These are phyloP conservation scores for Parastagonospora nodorum DNA, from an alignment of 2,329 filamentous ascomycete species.

Conservation along the genomic window DNA sequence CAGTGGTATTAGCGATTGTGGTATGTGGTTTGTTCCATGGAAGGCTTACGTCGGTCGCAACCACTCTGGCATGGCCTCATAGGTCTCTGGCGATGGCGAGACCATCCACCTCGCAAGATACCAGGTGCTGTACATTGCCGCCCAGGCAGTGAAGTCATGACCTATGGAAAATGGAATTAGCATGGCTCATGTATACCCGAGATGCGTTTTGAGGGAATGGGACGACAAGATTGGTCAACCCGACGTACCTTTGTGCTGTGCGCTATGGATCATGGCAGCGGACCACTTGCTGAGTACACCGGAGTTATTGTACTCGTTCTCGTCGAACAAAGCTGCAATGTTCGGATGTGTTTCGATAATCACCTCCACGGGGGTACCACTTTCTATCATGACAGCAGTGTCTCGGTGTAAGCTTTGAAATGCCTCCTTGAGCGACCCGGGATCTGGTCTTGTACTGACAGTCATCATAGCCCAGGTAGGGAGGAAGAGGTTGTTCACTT, in stretches of 20 bases:
- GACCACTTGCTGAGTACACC: slow-evolving; percentile 28
- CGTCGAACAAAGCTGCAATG: slow-evolving; percentile 27
- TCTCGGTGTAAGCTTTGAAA: slow-evolving; percentile 16
- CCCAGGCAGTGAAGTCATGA: slow-evolving; percentile 30
- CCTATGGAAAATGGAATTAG: slow-evolving; percentile 6
- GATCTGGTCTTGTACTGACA: slow-evolving; percentile 24
- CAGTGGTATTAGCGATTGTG: background rate
- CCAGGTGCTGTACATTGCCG: slow-evolving; percentile 30
- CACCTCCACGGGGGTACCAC: slow-evolving; percentile 10
- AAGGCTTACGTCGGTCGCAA: slow-evolving; percentile 25
- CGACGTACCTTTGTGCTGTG: slow-evolving; percentile 21
- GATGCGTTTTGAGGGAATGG: background rate
- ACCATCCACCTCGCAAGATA: slow-evolving; percentile 34
- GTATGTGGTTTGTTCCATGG: too few species aligned
- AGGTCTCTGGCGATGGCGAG: slow-evolving; percentile 27
- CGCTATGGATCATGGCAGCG: slow-evolving; percentile 27
- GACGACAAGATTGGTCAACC: background rate
- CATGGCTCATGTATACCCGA: too few species aligned
- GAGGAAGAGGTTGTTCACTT: slow-evolving; percentile 21
- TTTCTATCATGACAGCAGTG: slow-evolving; percentile 15
- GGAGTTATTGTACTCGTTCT: slow-evolving; percentile 18
- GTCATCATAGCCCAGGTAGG: slow-evolving; percentile 34
- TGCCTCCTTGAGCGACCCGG: slow-evolving; percentile 18
- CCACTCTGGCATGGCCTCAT: slow-evolving; percentile 29
- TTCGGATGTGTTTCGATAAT: slow-evolving; percentile 28